Percentiles rank a stretch among this genome's conserved stretches.
Evolutionary conservation across 179 eudicot genomes (phyloP).

Genomic region (Kewa caespitosa): DNA sequence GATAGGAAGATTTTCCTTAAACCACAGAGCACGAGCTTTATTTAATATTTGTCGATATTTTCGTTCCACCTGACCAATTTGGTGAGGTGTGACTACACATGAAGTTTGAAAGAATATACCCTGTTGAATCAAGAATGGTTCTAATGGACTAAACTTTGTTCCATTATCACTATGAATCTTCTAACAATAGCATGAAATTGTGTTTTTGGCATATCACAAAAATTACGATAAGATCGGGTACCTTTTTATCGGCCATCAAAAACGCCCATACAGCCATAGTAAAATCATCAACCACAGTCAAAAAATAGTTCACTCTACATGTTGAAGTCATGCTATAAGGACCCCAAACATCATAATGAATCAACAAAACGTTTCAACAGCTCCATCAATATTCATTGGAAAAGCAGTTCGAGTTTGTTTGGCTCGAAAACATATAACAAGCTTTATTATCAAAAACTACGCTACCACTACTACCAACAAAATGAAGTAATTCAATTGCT

Average conservation of each 20-base stretch:
- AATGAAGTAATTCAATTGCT: too few species aligned
- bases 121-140: neutral
- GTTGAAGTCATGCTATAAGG: too few species aligned
- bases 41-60: constrained; percentile 6
- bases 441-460: too few species aligned
- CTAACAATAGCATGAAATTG: neutral
- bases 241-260: neutral
- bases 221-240: neutral
- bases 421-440: too few species aligned
- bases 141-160: neutral
- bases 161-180: constrained; percentile 1
- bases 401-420: too few species aligned
- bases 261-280: neutral
- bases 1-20: neutral
- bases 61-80: constrained; percentile 5
- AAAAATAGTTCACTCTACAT: too few species aligned
- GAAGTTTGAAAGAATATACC: neutral
- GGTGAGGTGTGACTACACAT: neutral
- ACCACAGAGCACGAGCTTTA: neutral
- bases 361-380: too few species aligned
- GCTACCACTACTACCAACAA: too few species aligned
- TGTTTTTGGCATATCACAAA: neutral
- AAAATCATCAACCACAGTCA: constrained; percentile 17
- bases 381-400: too few species aligned
- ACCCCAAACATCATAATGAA: too few species aligned